Evolutionary conservation across 768 basidiomycete species (phyloP).

Genomic region (Strobilomyces dryophilus): DNA sequence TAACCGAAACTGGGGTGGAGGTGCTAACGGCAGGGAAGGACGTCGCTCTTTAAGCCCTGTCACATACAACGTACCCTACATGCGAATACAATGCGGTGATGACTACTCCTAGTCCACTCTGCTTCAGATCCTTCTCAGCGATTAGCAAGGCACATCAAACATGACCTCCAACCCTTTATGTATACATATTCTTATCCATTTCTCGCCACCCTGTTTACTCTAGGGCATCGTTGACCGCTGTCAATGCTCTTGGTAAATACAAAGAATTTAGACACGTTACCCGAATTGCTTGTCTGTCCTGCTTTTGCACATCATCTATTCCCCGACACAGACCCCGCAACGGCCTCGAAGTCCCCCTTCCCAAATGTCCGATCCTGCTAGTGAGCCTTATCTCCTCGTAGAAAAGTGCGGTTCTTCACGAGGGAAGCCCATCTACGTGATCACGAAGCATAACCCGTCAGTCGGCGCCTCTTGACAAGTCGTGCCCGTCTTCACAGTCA

Average conservation of each 20-base stretch:
- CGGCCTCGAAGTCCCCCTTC: constrained; percentile 6
- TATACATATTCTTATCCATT: constrained; percentile 32
- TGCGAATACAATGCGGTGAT: constrained; percentile 22
- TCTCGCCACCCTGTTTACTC: constrained; percentile 24
- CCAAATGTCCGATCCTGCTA: constrained; percentile 20
- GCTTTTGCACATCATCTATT: constrained; percentile 23
- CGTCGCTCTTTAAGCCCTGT: constrained; percentile 19
- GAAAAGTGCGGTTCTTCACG: constrained; percentile 40
- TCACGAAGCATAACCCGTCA: constrained; percentile 40
- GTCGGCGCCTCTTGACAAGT: constrained; percentile 15
- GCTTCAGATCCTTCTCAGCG: constrained; percentile 19
- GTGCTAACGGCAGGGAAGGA: constrained; percentile 64
- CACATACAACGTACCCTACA: constrained; percentile 19
- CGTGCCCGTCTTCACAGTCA: constrained; percentile 16
- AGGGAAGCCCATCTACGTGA: constrained; percentile 41
- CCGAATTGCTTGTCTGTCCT: constrained; percentile 20
- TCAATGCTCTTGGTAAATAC: constrained; percentile 30
- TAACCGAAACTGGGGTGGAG: constrained; percentile 90
- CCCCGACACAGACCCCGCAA: constrained; percentile 9
- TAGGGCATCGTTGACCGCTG: constrained; percentile 24
- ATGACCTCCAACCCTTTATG: constrained; percentile 23
- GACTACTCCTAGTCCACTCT: constrained; percentile 19
- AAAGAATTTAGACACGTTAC: constrained; percentile 24
- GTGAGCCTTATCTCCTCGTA: constrained; percentile 36
- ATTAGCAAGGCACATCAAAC: constrained; percentile 23